Base-by-base conservation (phyloP, 768 basidiomycete genomes). In the Boletales sp. region DNA sequence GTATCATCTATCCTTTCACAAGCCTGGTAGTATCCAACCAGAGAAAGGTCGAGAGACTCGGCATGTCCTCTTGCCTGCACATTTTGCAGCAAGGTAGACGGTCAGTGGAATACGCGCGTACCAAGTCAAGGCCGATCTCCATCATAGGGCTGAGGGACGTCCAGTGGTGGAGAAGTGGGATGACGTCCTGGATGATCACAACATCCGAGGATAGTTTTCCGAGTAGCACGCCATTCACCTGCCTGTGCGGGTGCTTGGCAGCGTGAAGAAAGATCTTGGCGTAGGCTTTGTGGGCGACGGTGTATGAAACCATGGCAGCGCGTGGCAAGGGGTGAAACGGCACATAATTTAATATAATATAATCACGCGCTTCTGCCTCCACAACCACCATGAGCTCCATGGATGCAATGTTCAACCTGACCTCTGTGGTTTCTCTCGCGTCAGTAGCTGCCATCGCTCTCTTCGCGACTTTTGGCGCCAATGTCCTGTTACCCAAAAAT, bases 91-190 rank as follows among this genome's bases (percentile, higher is more conserved):
- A 8, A 50, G 33, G 34, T 17, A 42, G 44, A 41, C 15, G n/a
- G 12, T 31, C 17, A 41, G 45, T 32, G 14, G 8, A 44, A 36
- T 14, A 44, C 31, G 15, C 28, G 69, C 82, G 57, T 56, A 87
- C 88, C 61, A 89, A 70, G 58, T 88, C 86, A 37, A 90, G 75
- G 21, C 87, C 90, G 53, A 89, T 83, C 63, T 90, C 88, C 85
- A 90, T 90, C 83, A 87, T 87, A 4, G 87, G 86, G 53, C 84
- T 86, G 46, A 93, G 74, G 57, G 78, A 84, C 8, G 87, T 89
- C 89, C 89, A 92, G 62, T 90, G 83, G 62, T 93, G 90, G 44
- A 90, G 76, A 33, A 93, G 73, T 14, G 90, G 90, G 35, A 93
- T 72, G 3, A 82, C 78, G 60, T 92, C 88, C 43, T 73, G 69